A percentile compares a stretch with the other conserved stretches of the same genome.
Evolutionary conservation across 139 green algal genomes (phyloP).

Genomic region (Chlamydomonas eustigma): DNA sequence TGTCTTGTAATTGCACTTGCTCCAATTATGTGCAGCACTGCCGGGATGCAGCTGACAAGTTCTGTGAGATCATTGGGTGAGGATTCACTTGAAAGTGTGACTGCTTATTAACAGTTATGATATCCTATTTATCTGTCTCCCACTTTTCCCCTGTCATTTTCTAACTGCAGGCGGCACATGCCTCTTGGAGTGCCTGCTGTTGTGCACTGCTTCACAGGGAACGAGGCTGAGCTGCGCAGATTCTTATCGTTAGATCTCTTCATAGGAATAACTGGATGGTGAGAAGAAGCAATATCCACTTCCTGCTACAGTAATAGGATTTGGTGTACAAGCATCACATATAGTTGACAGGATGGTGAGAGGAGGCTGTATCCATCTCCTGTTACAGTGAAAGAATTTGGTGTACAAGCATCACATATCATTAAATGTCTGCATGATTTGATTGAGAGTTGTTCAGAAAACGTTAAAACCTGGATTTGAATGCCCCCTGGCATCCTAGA

Average conservation of each 20-base stretch:
- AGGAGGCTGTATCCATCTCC: background rate
- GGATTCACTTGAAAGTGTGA: background rate
- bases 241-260: background rate
- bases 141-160: background rate
- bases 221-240: background rate
- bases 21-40: background rate
- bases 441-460: too few species aligned
- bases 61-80: background rate
- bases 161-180: background rate
- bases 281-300: background rate
- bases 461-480: too few species aligned
- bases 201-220: constrained; percentile 9
- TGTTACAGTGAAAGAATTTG: too few species aligned
- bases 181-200: constrained; percentile 4
- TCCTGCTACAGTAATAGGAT: background rate
- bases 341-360: background rate
- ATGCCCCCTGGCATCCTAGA: too few species aligned
- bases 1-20: background rate
- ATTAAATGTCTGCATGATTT: too few species aligned
- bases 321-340: background rate
- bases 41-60: background rate
- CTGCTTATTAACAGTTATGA: background rate
- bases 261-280: constrained; percentile 62
- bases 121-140: background rate
- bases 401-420: too few species aligned